A percentile compares a stretch with the other conserved stretches of the same genome.
These are phyloP conservation scores for Massariosphaeria phaeospora DNA, from an alignment of 495 filamentous ascomycete species.

Conservation along the genomic window DNA sequence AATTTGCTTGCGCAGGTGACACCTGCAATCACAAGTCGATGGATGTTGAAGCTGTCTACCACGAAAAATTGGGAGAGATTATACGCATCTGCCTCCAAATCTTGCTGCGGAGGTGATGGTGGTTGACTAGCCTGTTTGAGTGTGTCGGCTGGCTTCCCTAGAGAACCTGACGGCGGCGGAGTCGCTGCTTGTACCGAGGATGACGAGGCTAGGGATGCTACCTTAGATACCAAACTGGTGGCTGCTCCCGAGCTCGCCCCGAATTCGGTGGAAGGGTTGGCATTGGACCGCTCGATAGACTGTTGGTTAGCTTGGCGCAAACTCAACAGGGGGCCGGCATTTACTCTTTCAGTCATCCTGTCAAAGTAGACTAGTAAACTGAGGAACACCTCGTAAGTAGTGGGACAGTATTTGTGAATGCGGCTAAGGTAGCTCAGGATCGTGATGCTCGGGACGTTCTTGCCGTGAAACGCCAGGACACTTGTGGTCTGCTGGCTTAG, in stretches of 20 bases:
- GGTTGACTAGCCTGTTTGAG: constrained; percentile 31
- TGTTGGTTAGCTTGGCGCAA: constrained; percentile 45
- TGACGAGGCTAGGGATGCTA: constrained; percentile 11
- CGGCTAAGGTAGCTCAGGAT: constrained; percentile 93
- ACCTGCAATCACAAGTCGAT: constrained; percentile 91
- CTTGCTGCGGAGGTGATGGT: constrained; percentile 26
- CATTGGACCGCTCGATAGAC: constrained; percentile 30
- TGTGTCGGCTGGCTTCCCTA: constrained; percentile 37
- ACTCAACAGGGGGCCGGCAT: constrained; percentile 56
- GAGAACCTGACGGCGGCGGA: constrained; percentile 41
- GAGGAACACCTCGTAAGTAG: constrained; percentile 96
- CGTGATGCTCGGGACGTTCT: constrained; percentile 95
- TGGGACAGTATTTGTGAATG: constrained; percentile 98
- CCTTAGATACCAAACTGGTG: background rate
- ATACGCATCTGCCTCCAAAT: constrained; percentile 48
- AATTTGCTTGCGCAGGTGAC: constrained; percentile 99
- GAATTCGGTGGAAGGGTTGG: constrained; percentile 19
- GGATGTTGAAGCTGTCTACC: constrained; percentile 98
- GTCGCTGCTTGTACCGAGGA: constrained; percentile 35
- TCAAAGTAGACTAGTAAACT: constrained; percentile 97
- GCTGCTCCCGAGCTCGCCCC: constrained; percentile 30
- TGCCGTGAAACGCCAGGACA: constrained; percentile 97
- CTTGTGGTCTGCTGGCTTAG: constrained; percentile 78
- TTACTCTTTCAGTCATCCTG: constrained; percentile 95
- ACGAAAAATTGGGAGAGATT: constrained; percentile 81